phyloP scores from a whole-genome alignment of 2,329 filamentous ascomycete species.

The Pseudogymnoascus sp. region DNA sequence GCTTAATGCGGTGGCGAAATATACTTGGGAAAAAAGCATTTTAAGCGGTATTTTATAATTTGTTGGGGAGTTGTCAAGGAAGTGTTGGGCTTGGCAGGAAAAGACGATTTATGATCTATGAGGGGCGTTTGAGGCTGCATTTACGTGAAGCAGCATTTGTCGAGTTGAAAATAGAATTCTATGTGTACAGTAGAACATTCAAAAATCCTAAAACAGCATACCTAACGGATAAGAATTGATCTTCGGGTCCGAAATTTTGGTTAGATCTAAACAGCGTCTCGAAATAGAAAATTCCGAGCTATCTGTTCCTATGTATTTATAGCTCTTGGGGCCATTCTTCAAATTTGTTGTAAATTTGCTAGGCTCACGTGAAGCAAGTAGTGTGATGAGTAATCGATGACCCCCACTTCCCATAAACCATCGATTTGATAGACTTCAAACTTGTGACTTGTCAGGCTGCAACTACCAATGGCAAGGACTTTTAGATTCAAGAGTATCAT shows the following conservation, averaged over 20 bases:
- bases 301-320: neutral
- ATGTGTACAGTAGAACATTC: neutral
- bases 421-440: conserved; percentile 5
- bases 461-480: neutral
- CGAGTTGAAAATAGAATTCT: neutral
- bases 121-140: neutral
- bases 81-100: neutral
- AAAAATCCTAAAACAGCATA: neutral
- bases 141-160: neutral
- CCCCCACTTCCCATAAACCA: conserved; percentile 4
- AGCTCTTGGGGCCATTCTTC: neutral
- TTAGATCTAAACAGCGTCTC: neutral
- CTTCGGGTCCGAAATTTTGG: neutral
- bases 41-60: neutral
- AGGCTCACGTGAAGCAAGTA: neutral
- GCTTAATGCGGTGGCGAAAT: neutral
- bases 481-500: conserved; percentile 3
- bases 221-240: neutral
- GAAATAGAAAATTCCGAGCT: neutral
- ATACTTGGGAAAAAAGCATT: neutral
- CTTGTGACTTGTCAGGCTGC: neutral
- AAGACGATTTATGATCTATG: neutral
- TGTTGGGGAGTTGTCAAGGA: neutral
- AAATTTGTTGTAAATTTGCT: neutral
- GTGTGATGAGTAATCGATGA: conserved; percentile 6